Evolutionary conservation across 371 early-diverging fungal species (phyloP).

Genomic region (Apophysomyces elegans): DNA sequence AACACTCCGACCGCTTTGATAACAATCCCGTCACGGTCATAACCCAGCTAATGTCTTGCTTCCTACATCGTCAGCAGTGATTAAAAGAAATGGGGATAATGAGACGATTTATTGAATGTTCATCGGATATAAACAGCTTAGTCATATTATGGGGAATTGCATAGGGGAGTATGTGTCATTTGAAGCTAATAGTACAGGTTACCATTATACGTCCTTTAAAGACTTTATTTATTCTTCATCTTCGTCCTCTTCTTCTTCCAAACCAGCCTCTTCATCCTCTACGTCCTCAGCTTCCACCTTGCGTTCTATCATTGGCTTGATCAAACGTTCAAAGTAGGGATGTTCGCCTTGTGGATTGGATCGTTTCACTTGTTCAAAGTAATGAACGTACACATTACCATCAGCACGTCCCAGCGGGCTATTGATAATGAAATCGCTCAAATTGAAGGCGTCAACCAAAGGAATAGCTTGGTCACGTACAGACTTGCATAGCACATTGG

Average conservation of each 20-base stretch:
- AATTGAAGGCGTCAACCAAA: slow-evolving; percentile 87
- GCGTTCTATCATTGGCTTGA: slow-evolving; percentile 83
- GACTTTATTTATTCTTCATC: slow-evolving; percentile 8
- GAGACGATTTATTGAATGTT: no score
- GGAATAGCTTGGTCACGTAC: slow-evolving; percentile 85
- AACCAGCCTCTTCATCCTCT: slow-evolving; percentile 53
- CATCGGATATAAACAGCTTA: no score
- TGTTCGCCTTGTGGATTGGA: slow-evolving; percentile 78
- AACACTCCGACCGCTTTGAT: no score
- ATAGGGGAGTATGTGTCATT: no score
- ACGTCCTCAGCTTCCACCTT: slow-evolving; percentile 57
- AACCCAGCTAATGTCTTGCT: no score
- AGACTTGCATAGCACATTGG: slow-evolving; percentile 70
- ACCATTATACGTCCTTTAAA: no score
- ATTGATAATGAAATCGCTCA: slow-evolving; percentile 87
- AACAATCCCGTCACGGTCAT: no score
- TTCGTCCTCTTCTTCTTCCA: slow-evolving; percentile 45
- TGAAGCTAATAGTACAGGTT: no score
- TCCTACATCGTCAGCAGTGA: no score
- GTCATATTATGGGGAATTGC: no score
- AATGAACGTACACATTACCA: slow-evolving; percentile 87
- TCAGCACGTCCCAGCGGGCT: slow-evolving; percentile 90
- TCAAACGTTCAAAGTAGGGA: slow-evolving; percentile 81
- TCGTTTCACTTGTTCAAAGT: slow-evolving; percentile 83
- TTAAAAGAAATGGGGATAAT: no score